These are phyloP conservation scores for Lachancea sp. DNA, from an alignment of 805 yeast genomes.

Conservation along the genomic window DNA sequence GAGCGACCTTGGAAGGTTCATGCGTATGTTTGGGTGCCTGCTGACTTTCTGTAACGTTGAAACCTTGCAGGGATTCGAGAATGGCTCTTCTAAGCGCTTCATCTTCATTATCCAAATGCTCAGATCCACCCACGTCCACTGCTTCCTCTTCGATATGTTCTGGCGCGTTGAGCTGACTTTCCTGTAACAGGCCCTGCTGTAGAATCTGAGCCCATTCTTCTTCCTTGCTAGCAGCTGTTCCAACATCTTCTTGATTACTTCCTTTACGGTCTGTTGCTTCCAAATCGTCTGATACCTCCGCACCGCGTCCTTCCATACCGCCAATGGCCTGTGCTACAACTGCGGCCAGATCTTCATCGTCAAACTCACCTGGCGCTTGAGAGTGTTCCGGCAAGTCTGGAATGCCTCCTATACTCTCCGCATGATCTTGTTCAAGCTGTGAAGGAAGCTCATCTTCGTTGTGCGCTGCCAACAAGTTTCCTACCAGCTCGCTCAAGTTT, in stretches of 20 bases:
- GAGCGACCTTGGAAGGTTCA: constrained; percentile 1
- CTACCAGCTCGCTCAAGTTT: constrained; percentile 31
- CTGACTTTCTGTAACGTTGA: constrained; percentile 10
- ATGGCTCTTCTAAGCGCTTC: constrained; percentile 31
- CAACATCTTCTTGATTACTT: constrained; percentile 9
- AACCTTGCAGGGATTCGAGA: constrained; percentile 25
- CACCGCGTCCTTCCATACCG: constrained; percentile 13
- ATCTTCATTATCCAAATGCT: constrained; percentile 29
- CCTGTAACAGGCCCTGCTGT: constrained; percentile 24
- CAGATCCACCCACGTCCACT: not conserved
- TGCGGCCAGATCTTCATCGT: constrained; percentile 34
- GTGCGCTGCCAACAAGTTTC: constrained; percentile 26
- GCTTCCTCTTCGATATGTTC: constrained; percentile 6
- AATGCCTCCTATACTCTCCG: constrained; percentile 1
- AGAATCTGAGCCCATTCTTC: constrained; percentile 29
- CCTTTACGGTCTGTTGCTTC: constrained; percentile 2
- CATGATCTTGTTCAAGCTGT: constrained; percentile 13
- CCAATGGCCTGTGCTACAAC: constrained; percentile 38
- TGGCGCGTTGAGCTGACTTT: constrained; percentile 8
- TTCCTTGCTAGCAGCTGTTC: constrained; percentile 10
- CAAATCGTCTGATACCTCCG: constrained; percentile 1
- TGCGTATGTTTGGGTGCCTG: not conserved
- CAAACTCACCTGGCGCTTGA: constrained; percentile 2
- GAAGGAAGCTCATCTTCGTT: constrained; percentile 13
- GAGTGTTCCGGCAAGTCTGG: constrained; percentile 3